Base-by-base conservation (phyloP, 2,329 filamentous ascomycete species). In the Colletotrichum orchidophilum region DNA sequence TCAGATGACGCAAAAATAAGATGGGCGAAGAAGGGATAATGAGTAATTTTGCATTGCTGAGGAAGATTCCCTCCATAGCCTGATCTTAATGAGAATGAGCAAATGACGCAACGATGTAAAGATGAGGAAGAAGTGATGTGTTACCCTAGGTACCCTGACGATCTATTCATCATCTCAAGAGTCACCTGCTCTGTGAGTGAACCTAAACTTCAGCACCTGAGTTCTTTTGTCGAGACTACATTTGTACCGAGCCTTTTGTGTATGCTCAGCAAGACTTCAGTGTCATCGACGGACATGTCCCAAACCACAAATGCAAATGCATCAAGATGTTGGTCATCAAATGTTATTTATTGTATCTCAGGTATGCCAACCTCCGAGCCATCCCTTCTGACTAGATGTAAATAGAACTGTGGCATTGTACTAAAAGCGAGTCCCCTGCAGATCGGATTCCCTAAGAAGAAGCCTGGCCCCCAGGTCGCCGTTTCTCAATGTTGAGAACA, bases 401-500 rank as follows among this genome's bases (percentile, higher is more conserved):
- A 8, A 21, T 4, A 18, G 21, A 46, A 9, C 18, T 18, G 39
- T n/a, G 39, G 8, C 18, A n/a, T 42, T 18, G n/a, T 42, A 8
- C 39, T 8, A 42, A 42, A 7, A 42, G 9, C 5, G 9, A 6
- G 18, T 7, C 39, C 39, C 6, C 3, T 3, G 15, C n/a, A n/a
- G 18, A 12, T 35, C 11, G 18, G 18, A 12, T 7, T 52, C 13
- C 18, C 8, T 9, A 24, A 2, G 29, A 24, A 2, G 29, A 33
- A 8, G 6, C 18, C 26, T n/a, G 42, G 9, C 53, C 35, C 4
- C 29, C 65, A 59, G 70, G 70, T 1, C 70, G 70, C 1, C 70
- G 12, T 15, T 70, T 70, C 66, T 72, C 70, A 12, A 72, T 72
- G 6, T 54, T 70, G n/a, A 74, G 46, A 0, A 74, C 72, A 0